Evolutionary conservation across 352 stramenopile species (phyloP), one percentile per base, ranked within the genome.

Genomic region (Globisporangium lucens): DNA sequence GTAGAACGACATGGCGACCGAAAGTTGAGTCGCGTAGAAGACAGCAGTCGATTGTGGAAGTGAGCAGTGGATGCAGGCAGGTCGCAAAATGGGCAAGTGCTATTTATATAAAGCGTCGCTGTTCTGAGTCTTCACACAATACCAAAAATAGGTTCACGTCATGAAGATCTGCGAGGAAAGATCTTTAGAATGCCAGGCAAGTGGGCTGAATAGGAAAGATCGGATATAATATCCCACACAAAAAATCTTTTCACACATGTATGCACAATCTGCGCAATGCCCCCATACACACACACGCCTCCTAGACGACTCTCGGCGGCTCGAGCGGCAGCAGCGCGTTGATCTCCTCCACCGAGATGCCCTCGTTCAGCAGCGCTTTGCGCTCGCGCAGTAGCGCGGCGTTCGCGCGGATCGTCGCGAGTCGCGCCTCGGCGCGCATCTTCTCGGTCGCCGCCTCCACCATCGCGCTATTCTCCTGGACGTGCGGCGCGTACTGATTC

Each of bases 1-100:
- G 67, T 90, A 91, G 68, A 91, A 87, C 61, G 75, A 80, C 24
- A 24, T 24, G 24, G 24, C 24, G 24, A 24, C 24, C 24, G 24
- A 24, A 24, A 24, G 24, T 24, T 24, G 24, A 24, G 24, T 24
- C 24, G 24, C 24, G 24, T 24, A 24, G 24, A 24, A 24, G 24
- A 24, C 24, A 24, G 24, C 24, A 24, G 24, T 24, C 24, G 24
- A 24, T 24, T 24, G 24, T 24, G 20, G 38, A 15, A 17, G 12
- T 13, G 38, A 10, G 20, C 3, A 22, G 29, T 41, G 13, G 43
- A 64, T 6, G 4, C 29, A 5, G 15, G 38, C 38, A 17, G 38
- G 38, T 5, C 17, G 10, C 38, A 12, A 46, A 17, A 0, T 46
- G 12, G 38, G 4, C 5, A 46, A 46, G 5, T 17, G 38, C 12